These are phyloP conservation scores for Wallacemonas sp. DNA, from an alignment of 208 protist genomes.

Conservation along the genomic window DNA sequence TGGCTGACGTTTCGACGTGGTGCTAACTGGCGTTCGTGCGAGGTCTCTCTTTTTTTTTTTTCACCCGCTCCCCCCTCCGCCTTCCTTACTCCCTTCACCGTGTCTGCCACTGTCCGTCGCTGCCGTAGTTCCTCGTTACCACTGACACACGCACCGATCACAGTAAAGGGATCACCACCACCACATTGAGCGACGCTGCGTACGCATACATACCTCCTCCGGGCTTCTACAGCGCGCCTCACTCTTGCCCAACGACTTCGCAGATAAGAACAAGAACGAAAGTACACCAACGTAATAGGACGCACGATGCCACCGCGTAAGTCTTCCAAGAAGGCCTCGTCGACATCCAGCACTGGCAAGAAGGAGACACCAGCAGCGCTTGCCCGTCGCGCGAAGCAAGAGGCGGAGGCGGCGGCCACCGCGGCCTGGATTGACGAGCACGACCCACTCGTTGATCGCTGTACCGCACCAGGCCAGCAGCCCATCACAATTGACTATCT, in stretches of 20 bases:
- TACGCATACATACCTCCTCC: no score
- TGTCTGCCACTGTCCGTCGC: background rate
- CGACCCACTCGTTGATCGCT: constrained; percentile 60
- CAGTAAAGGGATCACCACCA: no score
- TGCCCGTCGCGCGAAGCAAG: constrained; percentile 25
- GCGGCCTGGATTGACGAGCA: constrained; percentile 52
- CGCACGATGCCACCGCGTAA: constrained; percentile 9
- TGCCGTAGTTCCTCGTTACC: background rate
- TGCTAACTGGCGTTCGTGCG: no score
- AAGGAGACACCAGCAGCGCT: constrained; percentile 21
- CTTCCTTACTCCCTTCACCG: background rate
- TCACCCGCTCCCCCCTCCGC: background rate
- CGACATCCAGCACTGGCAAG: constrained; percentile 17
- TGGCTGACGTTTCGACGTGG: no score
- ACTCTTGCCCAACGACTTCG: no score
- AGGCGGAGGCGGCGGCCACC: constrained; percentile 24
- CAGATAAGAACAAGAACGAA: background rate
- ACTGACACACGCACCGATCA: background rate
- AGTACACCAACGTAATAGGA: background rate
- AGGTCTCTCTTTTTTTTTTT: background rate
- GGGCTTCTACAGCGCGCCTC: no score
- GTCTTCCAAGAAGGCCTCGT: constrained; percentile 24
- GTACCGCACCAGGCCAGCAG: constrained; percentile 1
- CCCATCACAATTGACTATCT: constrained; percentile 58
- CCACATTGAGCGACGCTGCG: no score